Conservation (phyloP, 2,329 filamentous ascomycete species). For the Trichoderma breve region DNA sequence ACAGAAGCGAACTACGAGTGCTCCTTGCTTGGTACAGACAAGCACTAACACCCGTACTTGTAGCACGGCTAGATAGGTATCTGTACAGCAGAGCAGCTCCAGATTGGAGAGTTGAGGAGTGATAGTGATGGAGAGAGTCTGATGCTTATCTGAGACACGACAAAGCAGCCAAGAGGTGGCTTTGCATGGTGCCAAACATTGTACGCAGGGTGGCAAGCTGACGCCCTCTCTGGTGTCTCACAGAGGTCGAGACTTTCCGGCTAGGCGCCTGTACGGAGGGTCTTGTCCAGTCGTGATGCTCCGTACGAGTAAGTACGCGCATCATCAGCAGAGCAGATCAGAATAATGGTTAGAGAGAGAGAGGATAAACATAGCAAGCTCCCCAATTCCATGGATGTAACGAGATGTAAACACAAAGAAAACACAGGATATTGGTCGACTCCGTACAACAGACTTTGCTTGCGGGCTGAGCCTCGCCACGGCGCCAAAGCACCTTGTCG, state of each 20-base stretch:
- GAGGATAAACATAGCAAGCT: not conserved
- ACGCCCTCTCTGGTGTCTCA: constrained; percentile 15
- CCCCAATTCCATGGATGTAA: not conserved
- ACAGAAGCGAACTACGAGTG: not conserved
- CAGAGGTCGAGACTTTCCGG: constrained; percentile 7
- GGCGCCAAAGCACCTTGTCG: constrained; percentile 20
- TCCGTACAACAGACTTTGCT: not conserved
- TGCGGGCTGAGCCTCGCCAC: constrained; percentile 7
- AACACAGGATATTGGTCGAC: too few species aligned
- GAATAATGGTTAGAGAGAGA: not conserved
- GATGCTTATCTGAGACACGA: constrained; percentile 18
- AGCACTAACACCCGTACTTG: not conserved
- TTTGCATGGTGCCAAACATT: constrained; percentile 15
- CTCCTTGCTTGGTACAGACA: not conserved
- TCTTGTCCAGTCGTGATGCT: not conserved
- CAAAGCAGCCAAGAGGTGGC: constrained; percentile 18
- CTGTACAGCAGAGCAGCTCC: not conserved
- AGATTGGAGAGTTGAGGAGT: not conserved
- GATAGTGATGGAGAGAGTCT: not conserved
- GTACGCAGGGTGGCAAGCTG: constrained; percentile 18
- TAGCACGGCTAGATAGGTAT: not conserved
- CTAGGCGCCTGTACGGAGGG: not conserved
- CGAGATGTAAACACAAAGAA: not conserved
- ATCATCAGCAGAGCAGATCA: not conserved
- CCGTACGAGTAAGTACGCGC: not conserved